phyloP scores from a whole-genome alignment of 768 basidiomycete genomes.

The Cystofilobasidium ferigula region DNA sequence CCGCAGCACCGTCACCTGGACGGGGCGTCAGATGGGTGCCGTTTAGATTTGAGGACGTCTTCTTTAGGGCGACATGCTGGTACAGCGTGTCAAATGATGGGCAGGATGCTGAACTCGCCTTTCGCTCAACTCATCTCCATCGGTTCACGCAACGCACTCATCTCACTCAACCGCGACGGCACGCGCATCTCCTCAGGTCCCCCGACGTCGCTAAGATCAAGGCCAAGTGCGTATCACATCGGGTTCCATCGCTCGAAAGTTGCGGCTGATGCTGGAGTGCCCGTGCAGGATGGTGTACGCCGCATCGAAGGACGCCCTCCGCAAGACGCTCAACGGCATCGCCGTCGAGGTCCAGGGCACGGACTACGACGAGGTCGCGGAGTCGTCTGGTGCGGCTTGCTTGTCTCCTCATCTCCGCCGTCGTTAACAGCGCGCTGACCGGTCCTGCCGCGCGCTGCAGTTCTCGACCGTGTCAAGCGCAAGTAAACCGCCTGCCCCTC shows the following conservation, averaged over 20 bases:
- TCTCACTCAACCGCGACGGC: not conserved
- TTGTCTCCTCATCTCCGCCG: not conserved
- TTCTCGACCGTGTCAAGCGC: constrained; percentile 33
- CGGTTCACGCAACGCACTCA: not conserved
- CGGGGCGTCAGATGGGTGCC: too few species aligned
- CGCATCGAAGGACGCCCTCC: constrained; percentile 71
- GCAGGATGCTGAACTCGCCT: not conserved
- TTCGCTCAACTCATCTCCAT: not conserved
- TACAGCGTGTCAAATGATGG: too few species aligned
- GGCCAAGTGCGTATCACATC: constrained; percentile 44
- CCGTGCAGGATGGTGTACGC: constrained; percentile 63
- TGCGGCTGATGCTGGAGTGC: too few species aligned
- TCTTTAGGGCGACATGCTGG: too few species aligned
- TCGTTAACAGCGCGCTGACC: not conserved
- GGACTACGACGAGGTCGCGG: constrained; percentile 59
- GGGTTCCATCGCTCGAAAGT: not conserved
- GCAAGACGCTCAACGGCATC: constrained; percentile 62
- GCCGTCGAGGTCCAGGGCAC: constrained; percentile 76
- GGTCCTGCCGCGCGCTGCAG: constrained; percentile 14
- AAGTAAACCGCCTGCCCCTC: constrained; percentile 6
- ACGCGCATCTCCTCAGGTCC: constrained; percentile 44
- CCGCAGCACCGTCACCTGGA: too few species aligned
- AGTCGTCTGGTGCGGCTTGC: constrained; percentile 50
- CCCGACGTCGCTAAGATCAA: constrained; percentile 77
- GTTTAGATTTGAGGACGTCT: too few species aligned